Conservation (phyloP, 164 flowering plant genomes). For the Annona cherimola region DNA sequence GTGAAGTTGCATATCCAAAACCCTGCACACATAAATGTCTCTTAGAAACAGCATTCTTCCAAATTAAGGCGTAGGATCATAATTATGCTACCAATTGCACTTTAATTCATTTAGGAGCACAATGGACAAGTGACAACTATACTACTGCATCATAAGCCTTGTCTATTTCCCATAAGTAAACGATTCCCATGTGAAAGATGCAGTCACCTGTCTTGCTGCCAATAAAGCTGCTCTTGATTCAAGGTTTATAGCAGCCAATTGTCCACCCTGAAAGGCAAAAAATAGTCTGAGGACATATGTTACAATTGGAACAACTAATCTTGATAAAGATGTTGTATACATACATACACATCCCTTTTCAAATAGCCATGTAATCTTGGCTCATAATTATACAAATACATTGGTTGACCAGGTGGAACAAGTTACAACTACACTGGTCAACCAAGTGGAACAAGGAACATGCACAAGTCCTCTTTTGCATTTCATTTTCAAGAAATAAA, state of each 20-base stretch:
- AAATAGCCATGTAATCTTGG: too few relatives aligned
- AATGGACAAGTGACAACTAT: not conserved
- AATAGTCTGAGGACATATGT: conserved; percentile 8
- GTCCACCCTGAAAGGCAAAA: conserved; percentile 61
- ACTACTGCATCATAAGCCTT: not conserved
- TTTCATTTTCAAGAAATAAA: too few relatives aligned
- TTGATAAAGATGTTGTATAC: too few relatives aligned
- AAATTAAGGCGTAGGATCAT: not conserved
- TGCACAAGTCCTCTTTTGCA: too few relatives aligned
- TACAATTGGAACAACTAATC: too few relatives aligned
- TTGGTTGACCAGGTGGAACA: too few relatives aligned
- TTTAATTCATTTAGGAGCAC: not conserved
- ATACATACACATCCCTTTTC: too few relatives aligned
- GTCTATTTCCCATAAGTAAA: not conserved
- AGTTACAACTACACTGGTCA: too few relatives aligned
- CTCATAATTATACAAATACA: too few relatives aligned
- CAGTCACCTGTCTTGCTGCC: conserved; percentile 63
- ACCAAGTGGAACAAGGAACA: too few relatives aligned
- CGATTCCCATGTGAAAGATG: not conserved
- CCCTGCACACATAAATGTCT: conserved; percentile 48
- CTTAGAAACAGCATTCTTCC: not conserved
- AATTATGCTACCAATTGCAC: not conserved
- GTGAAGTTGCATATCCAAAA: conserved; percentile 67
- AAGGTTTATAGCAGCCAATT: conserved; percentile 63
- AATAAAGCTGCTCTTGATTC: conserved; percentile 71